These are phyloP conservation scores for Mucor saturninus DNA, from an alignment of 371 early-diverging fungal genomes.

Conservation along the genomic window DNA sequence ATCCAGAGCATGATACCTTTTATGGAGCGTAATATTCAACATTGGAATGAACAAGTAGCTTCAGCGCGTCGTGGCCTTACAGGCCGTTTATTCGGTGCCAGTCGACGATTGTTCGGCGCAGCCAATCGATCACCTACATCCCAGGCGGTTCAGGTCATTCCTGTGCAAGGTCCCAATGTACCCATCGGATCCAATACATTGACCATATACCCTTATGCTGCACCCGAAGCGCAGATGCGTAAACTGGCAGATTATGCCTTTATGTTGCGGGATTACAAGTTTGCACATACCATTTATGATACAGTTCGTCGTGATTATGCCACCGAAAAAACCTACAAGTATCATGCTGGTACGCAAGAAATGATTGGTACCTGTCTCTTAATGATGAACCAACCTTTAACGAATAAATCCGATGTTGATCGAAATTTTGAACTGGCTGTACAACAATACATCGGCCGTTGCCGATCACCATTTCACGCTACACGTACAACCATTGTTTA, in stretches of 20 bases:
- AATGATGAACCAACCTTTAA: constrained; percentile 63
- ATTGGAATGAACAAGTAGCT: constrained; percentile 93
- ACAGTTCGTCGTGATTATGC: constrained; percentile 89
- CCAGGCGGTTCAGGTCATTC: constrained; percentile 44
- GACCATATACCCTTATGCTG: constrained; percentile 62
- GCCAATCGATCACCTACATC: constrained; percentile 37
- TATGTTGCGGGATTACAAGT: constrained; percentile 91
- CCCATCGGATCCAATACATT: constrained; percentile 41
- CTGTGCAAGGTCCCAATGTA: constrained; percentile 43
- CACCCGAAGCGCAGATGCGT: constrained; percentile 91
- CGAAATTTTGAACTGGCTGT: constrained; percentile 82
- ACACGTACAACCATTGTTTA: constrained; percentile 78
- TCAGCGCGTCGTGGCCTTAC: constrained; percentile 87
- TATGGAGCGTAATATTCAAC: constrained; percentile 88
- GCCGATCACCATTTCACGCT: constrained; percentile 67
- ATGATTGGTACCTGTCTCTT: constrained; percentile 90
- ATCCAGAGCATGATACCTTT: constrained; percentile 82
- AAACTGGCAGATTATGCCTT: constrained; percentile 94
- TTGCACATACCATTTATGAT: constrained; percentile 89
- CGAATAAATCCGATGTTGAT: constrained; percentile 72
- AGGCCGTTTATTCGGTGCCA: constrained; percentile 85
- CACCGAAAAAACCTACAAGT: constrained; percentile 82
- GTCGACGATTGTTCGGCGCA: constrained; percentile 82
- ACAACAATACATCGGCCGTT: constrained; percentile 67
- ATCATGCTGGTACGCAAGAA: constrained; percentile 88